Evolutionary conservation across 371 early-diverging fungal genomes (phyloP).

Genomic region (Parasitella parasitica): DNA sequence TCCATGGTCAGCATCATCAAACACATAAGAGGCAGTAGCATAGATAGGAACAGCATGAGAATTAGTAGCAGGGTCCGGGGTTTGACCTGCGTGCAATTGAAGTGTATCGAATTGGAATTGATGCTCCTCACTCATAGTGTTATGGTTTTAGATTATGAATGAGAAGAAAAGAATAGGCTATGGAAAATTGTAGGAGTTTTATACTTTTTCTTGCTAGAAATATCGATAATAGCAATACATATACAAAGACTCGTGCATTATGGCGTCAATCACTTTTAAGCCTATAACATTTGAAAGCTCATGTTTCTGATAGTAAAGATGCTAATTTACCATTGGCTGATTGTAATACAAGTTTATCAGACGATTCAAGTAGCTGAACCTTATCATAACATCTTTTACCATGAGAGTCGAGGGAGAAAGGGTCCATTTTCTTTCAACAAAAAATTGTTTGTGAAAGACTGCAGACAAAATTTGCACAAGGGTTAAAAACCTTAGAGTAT

Average conservation of each 20-base stretch:
- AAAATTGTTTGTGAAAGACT: too few relatives aligned
- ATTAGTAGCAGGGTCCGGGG: slow-evolving; percentile 60
- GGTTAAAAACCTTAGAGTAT: too few relatives aligned
- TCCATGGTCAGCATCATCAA: slow-evolving; percentile 35
- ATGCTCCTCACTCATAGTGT: slow-evolving; percentile 12
- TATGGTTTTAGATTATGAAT: not conserved
- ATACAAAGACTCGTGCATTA: not conserved
- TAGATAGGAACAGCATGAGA: slow-evolving; percentile 88
- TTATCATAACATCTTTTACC: too few relatives aligned
- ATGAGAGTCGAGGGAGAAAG: too few relatives aligned
- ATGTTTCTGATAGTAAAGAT: not conserved
- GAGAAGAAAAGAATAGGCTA: not conserved
- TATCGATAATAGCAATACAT: not conserved
- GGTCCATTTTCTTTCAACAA: too few relatives aligned
- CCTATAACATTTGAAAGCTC: not conserved
- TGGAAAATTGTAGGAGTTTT: not conserved
- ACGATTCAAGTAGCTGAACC: too few relatives aligned
- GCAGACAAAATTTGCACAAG: too few relatives aligned
- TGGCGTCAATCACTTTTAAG: not conserved
- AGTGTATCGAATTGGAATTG: slow-evolving; percentile 77
- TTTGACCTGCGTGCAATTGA: slow-evolving; percentile 86
- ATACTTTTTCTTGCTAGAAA: not conserved
- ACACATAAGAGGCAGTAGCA: slow-evolving; percentile 70
- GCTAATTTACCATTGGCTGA: not conserved
- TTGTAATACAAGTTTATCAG: not conserved